Percentiles rank a stretch among this genome's conserved stretches.
Conservation (phyloP, 345 rosid genomes). For the Turnera subulata region DNA sequence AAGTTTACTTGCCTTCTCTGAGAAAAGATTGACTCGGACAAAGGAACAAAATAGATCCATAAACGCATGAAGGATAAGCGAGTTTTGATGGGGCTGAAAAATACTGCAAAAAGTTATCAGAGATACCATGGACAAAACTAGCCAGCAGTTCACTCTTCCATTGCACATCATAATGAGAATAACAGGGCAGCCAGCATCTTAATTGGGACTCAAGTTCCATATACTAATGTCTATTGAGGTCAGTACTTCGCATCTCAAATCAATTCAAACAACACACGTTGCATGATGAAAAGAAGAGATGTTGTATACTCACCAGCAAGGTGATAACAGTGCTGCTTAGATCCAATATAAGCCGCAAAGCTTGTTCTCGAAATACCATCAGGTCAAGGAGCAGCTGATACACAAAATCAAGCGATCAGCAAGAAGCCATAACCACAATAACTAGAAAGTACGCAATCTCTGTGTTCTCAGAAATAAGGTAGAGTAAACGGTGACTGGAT, state of each 20-base stretch:
- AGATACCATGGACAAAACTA: conserved; percentile 33
- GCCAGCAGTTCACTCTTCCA: no score
- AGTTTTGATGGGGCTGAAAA: conserved; percentile 99
- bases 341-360: conserved; percentile 90
- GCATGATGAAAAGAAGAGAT: conserved; percentile 18
- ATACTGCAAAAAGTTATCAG: conserved; percentile 59
- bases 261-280: conserved; percentile 6
- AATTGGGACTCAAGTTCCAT: neutral
- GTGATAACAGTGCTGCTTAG: conserved; percentile 97
- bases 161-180: no score
- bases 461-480: no score
- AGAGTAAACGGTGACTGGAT: no score
- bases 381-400: conserved; percentile 88
- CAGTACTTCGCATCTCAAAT: neutral
- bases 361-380: conserved; percentile 98
- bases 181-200: no score
- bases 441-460: conserved; percentile 3
- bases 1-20: conserved; percentile 72
- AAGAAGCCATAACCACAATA: neutral
- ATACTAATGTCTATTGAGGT: conserved; percentile 1
- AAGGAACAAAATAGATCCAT: conserved; percentile 99
- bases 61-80: conserved; percentile 90
- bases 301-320: conserved; percentile 71
- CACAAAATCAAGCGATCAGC: conserved; percentile 34
- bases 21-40: conserved; percentile 85